phyloP scores from a whole-genome alignment of 805 yeast species.

The Saccharomyces jurei region DNA sequence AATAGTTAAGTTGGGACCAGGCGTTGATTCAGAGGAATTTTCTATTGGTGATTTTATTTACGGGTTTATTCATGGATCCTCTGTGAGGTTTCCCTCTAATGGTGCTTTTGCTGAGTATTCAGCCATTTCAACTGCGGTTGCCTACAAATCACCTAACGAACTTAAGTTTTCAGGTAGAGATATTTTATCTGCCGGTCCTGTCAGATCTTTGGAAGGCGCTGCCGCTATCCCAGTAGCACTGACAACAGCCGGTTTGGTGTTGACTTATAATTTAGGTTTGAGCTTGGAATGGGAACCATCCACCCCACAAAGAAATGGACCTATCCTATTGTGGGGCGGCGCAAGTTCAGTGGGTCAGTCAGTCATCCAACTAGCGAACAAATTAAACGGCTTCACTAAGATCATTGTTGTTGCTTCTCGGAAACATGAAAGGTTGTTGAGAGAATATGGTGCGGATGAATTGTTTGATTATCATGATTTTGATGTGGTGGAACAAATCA shows the following conservation, averaged over 20 bases:
- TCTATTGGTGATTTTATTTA: slow-evolving; percentile 49
- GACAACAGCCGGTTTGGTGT: slow-evolving; percentile 40
- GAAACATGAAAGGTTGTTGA: slow-evolving; percentile 35
- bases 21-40: slow-evolving; percentile 26
- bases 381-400: slow-evolving; percentile 33
- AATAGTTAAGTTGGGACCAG: slow-evolving; percentile 42
- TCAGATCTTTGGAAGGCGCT: slow-evolving; percentile 53
- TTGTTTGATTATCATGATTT: slow-evolving; percentile 42
- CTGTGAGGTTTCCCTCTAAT: slow-evolving; percentile 31
- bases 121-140: slow-evolving; percentile 31
- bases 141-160: slow-evolving; percentile 8
- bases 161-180: slow-evolving; percentile 5
- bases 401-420: slow-evolving; percentile 44
- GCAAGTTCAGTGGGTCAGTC: slow-evolving; percentile 55
- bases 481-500: slow-evolving; percentile 37
- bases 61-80: slow-evolving; percentile 48
- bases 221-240: slow-evolving; percentile 50
- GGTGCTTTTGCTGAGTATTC: slow-evolving; percentile 57
- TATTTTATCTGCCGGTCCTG: slow-evolving; percentile 21
- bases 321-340: slow-evolving; percentile 56
- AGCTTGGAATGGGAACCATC: slow-evolving; percentile 21
- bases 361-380: slow-evolving; percentile 52
- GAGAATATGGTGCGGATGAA: slow-evolving; percentile 42
- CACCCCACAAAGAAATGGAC: slow-evolving; percentile 30
- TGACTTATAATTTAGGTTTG: slow-evolving; percentile 21